phyloP scores from a whole-genome alignment of 208 protist species.

The Blastocrithidia nonstop region DNA sequence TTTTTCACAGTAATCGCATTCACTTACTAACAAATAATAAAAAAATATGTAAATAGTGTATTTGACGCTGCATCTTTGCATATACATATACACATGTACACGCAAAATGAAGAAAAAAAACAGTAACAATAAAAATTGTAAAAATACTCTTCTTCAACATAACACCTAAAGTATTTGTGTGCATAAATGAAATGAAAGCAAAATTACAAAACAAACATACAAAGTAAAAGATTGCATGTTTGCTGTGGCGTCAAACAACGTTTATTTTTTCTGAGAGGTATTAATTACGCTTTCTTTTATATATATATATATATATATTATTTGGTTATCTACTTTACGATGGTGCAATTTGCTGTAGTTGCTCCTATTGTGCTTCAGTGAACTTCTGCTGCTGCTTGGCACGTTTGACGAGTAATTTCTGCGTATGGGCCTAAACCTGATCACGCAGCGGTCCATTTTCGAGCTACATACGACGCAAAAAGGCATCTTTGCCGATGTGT shows the following conservation, averaged over 20 bases:
- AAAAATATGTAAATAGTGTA: too few species aligned
- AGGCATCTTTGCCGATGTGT: slow-evolving; percentile 77
- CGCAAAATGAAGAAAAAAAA: slow-evolving; percentile 2
- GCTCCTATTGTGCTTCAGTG: neutral
- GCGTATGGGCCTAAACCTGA: slow-evolving; percentile 82
- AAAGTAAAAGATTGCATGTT: too few species aligned
- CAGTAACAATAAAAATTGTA: slow-evolving; percentile 2
- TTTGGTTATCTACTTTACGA: neutral
- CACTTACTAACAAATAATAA: neutral
- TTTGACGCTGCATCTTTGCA: too few species aligned
- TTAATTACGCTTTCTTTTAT: too few species aligned
- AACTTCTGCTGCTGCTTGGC: slow-evolving; percentile 23
- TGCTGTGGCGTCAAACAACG: too few species aligned
- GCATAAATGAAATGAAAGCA: too few species aligned
- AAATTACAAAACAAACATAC: too few species aligned
- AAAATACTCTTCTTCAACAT: too few species aligned
- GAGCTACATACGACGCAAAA: slow-evolving; percentile 86
- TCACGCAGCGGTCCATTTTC: slow-evolving; percentile 86
- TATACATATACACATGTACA: slow-evolving; percentile 3
- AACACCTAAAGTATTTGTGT: too few species aligned
- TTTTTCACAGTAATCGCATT: too few species aligned
- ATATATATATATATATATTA: slow-evolving; percentile 11
- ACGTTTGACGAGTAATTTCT: slow-evolving; percentile 68
- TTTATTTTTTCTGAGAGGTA: too few species aligned
- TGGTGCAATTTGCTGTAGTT: neutral